phyloP scores from a whole-genome alignment of 2,329 filamentous ascomycete species.

The Aspergillus pseudoterreus region DNA sequence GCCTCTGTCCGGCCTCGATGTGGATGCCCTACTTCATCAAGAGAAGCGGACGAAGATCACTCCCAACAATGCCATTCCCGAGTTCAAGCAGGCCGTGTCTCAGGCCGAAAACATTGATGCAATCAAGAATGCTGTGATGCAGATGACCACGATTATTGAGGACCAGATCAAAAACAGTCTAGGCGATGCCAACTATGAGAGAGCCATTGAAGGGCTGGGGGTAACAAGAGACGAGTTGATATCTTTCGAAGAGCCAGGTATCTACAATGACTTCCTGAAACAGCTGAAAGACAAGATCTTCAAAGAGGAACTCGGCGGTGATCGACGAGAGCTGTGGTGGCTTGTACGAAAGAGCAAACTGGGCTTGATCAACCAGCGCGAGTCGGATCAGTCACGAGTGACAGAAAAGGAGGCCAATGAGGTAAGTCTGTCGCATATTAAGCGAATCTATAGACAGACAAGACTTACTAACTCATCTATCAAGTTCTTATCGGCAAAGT shows the following conservation, averaged over 20 bases:
- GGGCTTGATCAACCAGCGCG: conserved; percentile 66
- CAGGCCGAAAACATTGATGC: conserved; percentile 57
- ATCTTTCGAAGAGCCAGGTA: conserved; percentile 67
- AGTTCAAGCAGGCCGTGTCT: conserved; percentile 78
- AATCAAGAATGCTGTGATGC: conserved; percentile 65
- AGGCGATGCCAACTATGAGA: conserved; percentile 69
- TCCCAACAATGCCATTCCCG: conserved; percentile 75
- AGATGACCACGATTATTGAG: conserved; percentile 70
- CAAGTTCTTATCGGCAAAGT: conserved; percentile 6
- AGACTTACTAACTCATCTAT: not conserved
- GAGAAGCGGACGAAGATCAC: conserved; percentile 54
- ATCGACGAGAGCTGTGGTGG: conserved; percentile 80
- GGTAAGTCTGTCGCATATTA: conserved; percentile 24
- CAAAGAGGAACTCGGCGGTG: conserved; percentile 67
- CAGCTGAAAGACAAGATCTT: conserved; percentile 70
- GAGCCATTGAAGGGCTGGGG: conserved; percentile 70
- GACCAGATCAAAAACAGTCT: conserved; percentile 68
- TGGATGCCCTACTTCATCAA: conserved; percentile 71
- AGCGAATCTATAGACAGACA: not conserved
- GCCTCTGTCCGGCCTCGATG: conserved; percentile 84
- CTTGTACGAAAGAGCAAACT: conserved; percentile 63
- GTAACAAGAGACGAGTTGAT: conserved; percentile 75
- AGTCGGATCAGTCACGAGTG: conserved; percentile 63
- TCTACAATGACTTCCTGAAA: conserved; percentile 72
- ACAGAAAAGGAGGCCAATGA: conserved; percentile 67